Evolutionary conservation across 1,139 yeast species (phyloP).

Genomic region (Komagataea norvegica): DNA sequence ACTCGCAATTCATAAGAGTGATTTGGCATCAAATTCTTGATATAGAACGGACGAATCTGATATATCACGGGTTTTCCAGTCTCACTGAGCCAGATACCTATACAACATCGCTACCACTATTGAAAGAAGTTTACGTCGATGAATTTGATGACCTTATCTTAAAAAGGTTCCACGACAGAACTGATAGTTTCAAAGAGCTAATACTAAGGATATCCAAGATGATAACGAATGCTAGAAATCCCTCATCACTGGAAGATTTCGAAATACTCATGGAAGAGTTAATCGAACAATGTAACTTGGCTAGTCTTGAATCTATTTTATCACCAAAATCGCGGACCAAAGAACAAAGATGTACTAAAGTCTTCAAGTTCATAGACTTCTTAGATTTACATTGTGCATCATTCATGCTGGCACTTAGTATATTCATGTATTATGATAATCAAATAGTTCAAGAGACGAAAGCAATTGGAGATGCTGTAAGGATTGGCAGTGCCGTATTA

Average conservation of each 20-base stretch:
- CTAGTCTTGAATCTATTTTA: slow-evolving; percentile 6
- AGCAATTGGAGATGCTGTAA: slow-evolving; percentile 5
- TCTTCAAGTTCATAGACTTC: slow-evolving; percentile 8
- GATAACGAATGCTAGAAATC: slow-evolving; percentile 10
- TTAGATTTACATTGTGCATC: slow-evolving; percentile 11
- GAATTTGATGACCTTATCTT: not conserved
- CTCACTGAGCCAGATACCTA: slow-evolving; percentile 6
- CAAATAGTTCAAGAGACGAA: slow-evolving; percentile 1
- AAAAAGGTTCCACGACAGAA: slow-evolving; percentile 6
- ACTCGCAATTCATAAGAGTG: slow-evolving; percentile 6
- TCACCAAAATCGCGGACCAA: slow-evolving; percentile 4
- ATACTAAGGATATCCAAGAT: slow-evolving; percentile 5
- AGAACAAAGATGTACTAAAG: slow-evolving; percentile 5
- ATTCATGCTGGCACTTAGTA: slow-evolving; percentile 7
- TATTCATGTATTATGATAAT: slow-evolving; percentile 7
- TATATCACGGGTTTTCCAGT: slow-evolving; percentile 5
- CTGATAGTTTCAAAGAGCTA: slow-evolving; percentile 2
- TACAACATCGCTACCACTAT: slow-evolving; percentile 5
- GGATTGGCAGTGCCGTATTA: slow-evolving; percentile 7
- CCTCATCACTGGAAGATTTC: slow-evolving; percentile 4
- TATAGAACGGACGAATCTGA: slow-evolving; percentile 7
- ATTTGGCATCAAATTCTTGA: slow-evolving; percentile 12
- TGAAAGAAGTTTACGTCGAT: not conserved
- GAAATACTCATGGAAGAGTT: slow-evolving; percentile 3
- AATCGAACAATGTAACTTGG: slow-evolving; percentile 4